A percentile compares a stretch with the other conserved stretches of the same genome.
Evolutionary conservation across 257 asterid genomes (phyloP).

Genomic region (Primulina huaijiensis): DNA sequence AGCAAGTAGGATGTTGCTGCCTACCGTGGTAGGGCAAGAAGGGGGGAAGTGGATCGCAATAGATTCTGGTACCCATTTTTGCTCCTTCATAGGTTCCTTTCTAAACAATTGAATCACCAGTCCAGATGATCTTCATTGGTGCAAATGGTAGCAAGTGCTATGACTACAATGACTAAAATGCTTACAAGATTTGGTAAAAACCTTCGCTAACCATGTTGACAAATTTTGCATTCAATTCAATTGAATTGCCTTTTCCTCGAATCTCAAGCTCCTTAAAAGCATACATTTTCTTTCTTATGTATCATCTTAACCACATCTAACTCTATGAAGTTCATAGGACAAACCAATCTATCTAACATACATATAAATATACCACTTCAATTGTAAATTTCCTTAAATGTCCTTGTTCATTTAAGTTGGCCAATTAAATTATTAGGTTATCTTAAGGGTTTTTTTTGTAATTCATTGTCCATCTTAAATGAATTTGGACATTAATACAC

Average conservation of each 20-base stretch:
- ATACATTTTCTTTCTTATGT: neutral
- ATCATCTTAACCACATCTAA: neutral
- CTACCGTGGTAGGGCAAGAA: constrained; percentile 88
- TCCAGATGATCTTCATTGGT: neutral
- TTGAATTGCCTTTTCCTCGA: neutral
- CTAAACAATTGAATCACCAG: constrained; percentile 10
- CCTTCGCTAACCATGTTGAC: neutral
- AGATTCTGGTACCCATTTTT: constrained; percentile 61
- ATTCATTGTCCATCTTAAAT: too few relatives aligned
- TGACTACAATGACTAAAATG: neutral
- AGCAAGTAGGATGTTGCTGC: constrained; percentile 74
- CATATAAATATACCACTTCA: too few relatives aligned
- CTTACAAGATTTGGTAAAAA: neutral
- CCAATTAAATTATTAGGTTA: too few relatives aligned
- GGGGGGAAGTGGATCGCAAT: constrained; percentile 94
- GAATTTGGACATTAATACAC: too few relatives aligned
- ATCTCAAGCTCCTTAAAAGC: too few relatives aligned
- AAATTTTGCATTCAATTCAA: neutral
- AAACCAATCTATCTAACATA: too few relatives aligned
- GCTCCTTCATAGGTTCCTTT: neutral
- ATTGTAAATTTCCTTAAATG: too few relatives aligned
- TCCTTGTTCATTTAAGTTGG: too few relatives aligned
- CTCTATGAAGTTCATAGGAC: neutral
- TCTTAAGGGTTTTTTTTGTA: too few relatives aligned
- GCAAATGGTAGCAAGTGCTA: neutral